Evolutionary conservation across 2,329 filamentous ascomycete genomes (phyloP), one percentile per base, ranked within the genome.

Genomic region (Chaetoscypha palmicola): DNA sequence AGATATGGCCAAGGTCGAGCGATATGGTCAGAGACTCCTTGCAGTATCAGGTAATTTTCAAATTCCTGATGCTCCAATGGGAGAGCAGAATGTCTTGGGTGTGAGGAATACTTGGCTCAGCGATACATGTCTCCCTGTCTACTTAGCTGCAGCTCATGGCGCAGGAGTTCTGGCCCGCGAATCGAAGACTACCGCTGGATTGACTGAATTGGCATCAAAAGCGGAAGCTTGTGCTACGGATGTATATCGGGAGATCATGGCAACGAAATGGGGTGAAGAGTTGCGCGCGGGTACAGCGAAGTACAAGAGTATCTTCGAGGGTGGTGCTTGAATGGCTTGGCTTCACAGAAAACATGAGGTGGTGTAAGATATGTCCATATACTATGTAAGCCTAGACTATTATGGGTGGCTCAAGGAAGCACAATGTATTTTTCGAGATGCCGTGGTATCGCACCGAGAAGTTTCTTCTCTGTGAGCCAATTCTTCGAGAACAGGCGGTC

Each of bases 361-460:
- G 8, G 22, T 11, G 7, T 8, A 3, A 24, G 8, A 17, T 17
- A 17, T 17, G 26, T 16, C 8, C 53, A 46, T 50, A 52, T 40
- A 48, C 41, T 44, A 47, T 58, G 49, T 55, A 55, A 34, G 40
- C 53, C 42, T 52, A 51, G 42, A 33, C 54, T 68, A 40, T 19
- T n/a, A n/a, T 24, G 24, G 11, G 14, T 8, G 16, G 12, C 19
- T 41, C 21, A 94, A 53, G 86, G 85, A 65, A 97, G 69, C 50
- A 97, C 90, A 66, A 96, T 94, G 67, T 98, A 97, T 74, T 89
- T 95, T 64, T 86, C 78, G 62, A 97, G 66, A 62, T 86, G 81
- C 69, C 86, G 76, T 5, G 92, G 92, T 62, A 98, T 83, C 33
- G 89, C 82, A 21, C 70, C 77, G 35, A 92, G 65, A 52, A 98